Evolutionary conservation across 139 green algal species (phyloP), one percentile per base, ranked within the genome.

Genomic region (Chlamydomonas incerta): DNA sequence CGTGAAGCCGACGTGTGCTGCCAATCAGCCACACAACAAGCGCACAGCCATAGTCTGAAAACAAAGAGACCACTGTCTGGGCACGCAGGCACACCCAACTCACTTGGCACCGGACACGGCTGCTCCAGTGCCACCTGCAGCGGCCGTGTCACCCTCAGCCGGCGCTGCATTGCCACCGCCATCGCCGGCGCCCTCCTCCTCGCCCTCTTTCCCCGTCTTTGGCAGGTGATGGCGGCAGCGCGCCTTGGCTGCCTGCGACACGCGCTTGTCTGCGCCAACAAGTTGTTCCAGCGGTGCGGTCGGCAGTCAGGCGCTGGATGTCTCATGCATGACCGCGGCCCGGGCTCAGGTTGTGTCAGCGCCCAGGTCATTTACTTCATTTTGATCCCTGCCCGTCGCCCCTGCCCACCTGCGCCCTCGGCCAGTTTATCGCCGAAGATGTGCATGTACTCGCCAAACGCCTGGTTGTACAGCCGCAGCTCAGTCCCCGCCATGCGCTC

Each of bases 371-470:
- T n/a, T n/a, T n/a, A n/a, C n/a, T n/a, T n/a, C n/a, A n/a, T n/a
- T n/a, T n/a, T n/a, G n/a, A n/a, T n/a, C n/a, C n/a, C n/a, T n/a
- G n/a, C n/a, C n/a, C n/a, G 58, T 5, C 21, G 58, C 58, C 65
- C 29, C 15, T 29, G 14, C 29, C 72, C 63, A 84, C 77, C 77
- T 74, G 77, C 63, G 24, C 65, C 77, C 46, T 50, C 63, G 0
- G 41, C 46, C 77, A 84, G 62, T 23, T 84, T 62, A 0, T 8
- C 26, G 46, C 77, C 63, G 41, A 74, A 84, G 18, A 84, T 47
- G 65, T 84, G 77, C 65, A 84, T 55, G 46, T 74, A 84, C 77
- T 84, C 77, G 63, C 63, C 77, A 21, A 62, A 57, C 46, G 77
- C 63, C 63, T 23, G 31, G 6, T 65, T n/a, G 62, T 29, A 84